phyloP scores from a whole-genome alignment of 2,329 filamentous ascomycete genomes.

The Acrodontium crateriforme region DNA sequence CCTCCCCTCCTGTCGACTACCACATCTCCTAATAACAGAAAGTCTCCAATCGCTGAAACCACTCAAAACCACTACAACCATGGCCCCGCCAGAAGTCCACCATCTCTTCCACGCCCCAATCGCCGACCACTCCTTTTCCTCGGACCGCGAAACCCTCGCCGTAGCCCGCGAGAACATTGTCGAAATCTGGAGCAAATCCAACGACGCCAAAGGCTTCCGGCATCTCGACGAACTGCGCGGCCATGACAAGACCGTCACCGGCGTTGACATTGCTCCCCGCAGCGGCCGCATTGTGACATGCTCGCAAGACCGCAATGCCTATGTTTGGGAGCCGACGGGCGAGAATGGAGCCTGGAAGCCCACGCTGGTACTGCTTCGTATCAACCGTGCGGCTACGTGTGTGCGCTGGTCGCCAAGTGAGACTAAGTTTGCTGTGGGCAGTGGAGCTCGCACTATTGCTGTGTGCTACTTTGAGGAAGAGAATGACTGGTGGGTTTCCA shows the following conservation, averaged over 20 bases:
- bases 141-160: constrained; percentile 75
- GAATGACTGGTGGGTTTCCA: constrained; percentile 99
- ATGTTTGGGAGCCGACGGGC: constrained; percentile 80
- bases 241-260: constrained; percentile 92
- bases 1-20: constrained; percentile 57
- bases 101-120: constrained; percentile 95
- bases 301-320: constrained; percentile 94
- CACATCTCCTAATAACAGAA: no score
- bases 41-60: background rate
- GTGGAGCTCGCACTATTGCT: constrained; percentile 86
- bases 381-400: constrained; percentile 91
- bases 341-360: constrained; percentile 81
- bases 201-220: constrained; percentile 55
- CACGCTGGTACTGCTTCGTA: constrained; percentile 88
- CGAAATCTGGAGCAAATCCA: constrained; percentile 68
- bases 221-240: constrained; percentile 87
- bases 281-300: constrained; percentile 93
- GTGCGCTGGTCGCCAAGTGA: constrained; percentile 96
- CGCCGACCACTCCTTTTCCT: constrained; percentile 94
- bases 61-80: constrained; percentile 28
- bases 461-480: constrained; percentile 99
- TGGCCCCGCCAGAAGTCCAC: constrained; percentile 82
- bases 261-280: constrained; percentile 84
- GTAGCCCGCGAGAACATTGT: constrained; percentile 82
- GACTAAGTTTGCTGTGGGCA: constrained; percentile 94